These are phyloP conservation scores for Aspergillus sp. DNA, from an alignment of 2,329 filamentous ascomycete genomes.

Conservation along the genomic window DNA sequence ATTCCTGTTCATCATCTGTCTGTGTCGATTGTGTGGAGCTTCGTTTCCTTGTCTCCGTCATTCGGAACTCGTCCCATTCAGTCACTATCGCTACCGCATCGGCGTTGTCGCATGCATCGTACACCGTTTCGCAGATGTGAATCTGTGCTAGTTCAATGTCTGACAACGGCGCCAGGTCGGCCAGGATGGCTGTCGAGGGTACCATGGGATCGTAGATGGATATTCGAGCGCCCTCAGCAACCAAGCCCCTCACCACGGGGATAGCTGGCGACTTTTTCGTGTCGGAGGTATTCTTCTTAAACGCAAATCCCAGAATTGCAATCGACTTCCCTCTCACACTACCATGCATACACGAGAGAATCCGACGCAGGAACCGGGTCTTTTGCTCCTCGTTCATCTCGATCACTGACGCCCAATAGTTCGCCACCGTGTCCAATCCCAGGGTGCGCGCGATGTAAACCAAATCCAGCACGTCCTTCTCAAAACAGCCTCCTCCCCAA, in stretches of 20 bases:
- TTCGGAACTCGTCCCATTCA: slow-evolving; percentile 45
- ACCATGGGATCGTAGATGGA: slow-evolving; percentile 21
- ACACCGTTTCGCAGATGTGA: slow-evolving; percentile 18
- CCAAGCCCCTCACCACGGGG: slow-evolving; percentile 57
- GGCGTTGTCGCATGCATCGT: slow-evolving; percentile 36
- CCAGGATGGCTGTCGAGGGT: slow-evolving; percentile 29
- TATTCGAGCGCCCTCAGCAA: slow-evolving; percentile 52
- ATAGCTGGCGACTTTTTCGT: slow-evolving; percentile 63
- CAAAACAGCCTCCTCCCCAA: slow-evolving; percentile 74
- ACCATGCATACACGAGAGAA: slow-evolving; percentile 62
- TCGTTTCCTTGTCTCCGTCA: not conserved
- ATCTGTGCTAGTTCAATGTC: not conserved
- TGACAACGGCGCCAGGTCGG: slow-evolving; percentile 9
- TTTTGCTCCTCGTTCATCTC: slow-evolving; percentile 71
- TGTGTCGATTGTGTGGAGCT: not conserved
- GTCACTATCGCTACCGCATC: slow-evolving; percentile 45
- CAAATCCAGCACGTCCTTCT: slow-evolving; percentile 69
- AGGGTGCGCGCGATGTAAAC: slow-evolving; percentile 66
- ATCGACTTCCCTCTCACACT: slow-evolving; percentile 65
- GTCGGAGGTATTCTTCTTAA: slow-evolving; percentile 73
- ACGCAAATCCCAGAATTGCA: slow-evolving; percentile 67
- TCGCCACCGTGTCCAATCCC: slow-evolving; percentile 61
- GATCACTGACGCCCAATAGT: slow-evolving; percentile 68
- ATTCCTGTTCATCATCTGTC: not conserved
- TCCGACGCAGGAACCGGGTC: slow-evolving; percentile 58